These are phyloP conservation scores for Euphrasia confusa DNA, from an alignment of 257 asterid genomes.

Conservation along the genomic window DNA sequence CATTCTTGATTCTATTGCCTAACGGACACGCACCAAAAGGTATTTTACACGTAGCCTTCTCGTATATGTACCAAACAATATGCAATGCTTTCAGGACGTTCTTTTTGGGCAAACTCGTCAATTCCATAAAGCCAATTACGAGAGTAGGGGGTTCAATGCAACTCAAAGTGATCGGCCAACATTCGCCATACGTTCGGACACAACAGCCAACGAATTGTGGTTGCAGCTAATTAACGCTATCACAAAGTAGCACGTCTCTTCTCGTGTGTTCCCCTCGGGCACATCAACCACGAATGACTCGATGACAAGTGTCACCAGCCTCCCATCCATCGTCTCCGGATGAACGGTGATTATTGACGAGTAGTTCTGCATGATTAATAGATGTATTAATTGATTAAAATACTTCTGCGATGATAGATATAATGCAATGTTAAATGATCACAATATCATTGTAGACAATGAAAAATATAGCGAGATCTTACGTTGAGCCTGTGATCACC, in stretches of 20 bases:
- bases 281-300: conserved; percentile 84
- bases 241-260: conserved; percentile 82
- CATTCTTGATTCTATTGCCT: no score
- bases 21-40: no score
- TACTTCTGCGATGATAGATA: no score
- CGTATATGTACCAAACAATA: no score
- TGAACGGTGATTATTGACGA: conserved; percentile 65
- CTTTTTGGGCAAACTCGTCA: not conserved
- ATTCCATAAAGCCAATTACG: not conserved
- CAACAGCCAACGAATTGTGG: conserved; percentile 73
- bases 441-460: no score
- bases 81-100: not conserved
- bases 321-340: conserved; percentile 57
- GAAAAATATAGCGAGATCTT: not conserved
- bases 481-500: conserved; percentile 94
- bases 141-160: not conserved
- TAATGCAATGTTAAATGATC: no score
- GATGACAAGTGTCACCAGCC: conserved; percentile 55
- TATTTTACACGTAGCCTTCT: no score
- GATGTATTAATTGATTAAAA: no score
- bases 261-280: conserved; percentile 75
- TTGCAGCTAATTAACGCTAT: conserved; percentile 72
- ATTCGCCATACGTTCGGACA: conserved; percentile 71
- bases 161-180: conserved; percentile 12
- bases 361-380: conserved; percentile 58